Evolutionary conservation across 1,284 basidiomycete species (phyloP), one percentile per base, ranked within the genome.

Genomic region (Moesziomyces sp.): DNA sequence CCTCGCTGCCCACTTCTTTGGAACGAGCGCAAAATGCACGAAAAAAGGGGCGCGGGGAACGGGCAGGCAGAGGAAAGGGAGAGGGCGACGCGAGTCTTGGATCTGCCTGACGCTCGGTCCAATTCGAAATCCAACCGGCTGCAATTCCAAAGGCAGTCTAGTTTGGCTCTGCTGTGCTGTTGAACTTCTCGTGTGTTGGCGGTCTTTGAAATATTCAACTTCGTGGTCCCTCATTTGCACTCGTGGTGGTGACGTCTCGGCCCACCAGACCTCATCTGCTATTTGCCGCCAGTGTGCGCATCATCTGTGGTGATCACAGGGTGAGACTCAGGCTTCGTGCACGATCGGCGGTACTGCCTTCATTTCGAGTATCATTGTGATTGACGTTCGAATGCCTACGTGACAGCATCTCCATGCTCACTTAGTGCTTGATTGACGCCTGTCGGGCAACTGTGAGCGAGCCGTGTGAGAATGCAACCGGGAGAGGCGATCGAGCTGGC

Each of bases 161-260:
- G 26, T 28, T 28, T 26, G 24, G 26, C 26, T 18, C 14, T 16
- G 5, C 38, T 18, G 38, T 49, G 30, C 30, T 13, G 30, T 57
- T 57, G 38, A 63, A 64, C 61, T 64, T 64, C 55, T 64, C 61
- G 21, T 42, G 23, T 21, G 45, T 23, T 56, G 44, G 53, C 61
- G 55, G 61, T 49, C 30, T 52, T 56, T 57, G 38, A 64, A 59
- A 52, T 53, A 18, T 57, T 64, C 50, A 61, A 61, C 58, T 63
- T 56, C 53, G 44, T 43, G 28, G 30, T 48, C 1, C 6, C 30
- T 33, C 30, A 33, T 13, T 13, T 33, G 30, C 30, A 33, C 9
- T 33, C 30, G 30, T 13, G 30, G 30, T 33, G 13, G 30, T 28
- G 26, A 28, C 26, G 26, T 28, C 26, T 8, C 6, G 26, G 1